phyloP scores from a whole-genome alignment of 2,329 filamentous ascomycete genomes.

The Colletotrichum incanum region DNA sequence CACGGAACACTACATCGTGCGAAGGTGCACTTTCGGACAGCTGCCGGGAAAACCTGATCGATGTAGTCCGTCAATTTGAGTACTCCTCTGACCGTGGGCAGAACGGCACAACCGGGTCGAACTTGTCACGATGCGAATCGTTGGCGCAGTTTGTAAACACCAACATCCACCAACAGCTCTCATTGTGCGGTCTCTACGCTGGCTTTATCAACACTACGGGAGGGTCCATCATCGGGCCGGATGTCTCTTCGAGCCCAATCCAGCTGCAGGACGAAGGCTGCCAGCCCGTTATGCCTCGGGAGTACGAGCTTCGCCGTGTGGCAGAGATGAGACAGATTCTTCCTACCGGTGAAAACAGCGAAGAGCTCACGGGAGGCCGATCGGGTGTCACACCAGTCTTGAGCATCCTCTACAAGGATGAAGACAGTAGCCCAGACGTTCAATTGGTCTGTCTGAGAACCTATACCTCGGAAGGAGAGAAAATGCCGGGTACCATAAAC shows the following conservation, averaged over 20 bases:
- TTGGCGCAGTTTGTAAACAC: constrained; percentile 12
- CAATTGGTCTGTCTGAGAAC: constrained; percentile 2
- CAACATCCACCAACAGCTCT: constrained; percentile 1
- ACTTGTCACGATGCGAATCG: background rate
- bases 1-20: background rate
- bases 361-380: background rate
- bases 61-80: background rate
- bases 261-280: background rate
- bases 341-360: background rate
- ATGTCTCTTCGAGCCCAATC: background rate
- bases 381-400: constrained; percentile 1
- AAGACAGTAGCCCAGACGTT: background rate
- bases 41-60: background rate
- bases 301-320: constrained; percentile 6
- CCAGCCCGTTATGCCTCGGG: constrained; percentile 6
- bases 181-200: background rate
- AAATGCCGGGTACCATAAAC: background rate
- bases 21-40: background rate
- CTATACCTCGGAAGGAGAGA: background rate
- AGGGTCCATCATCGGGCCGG: background rate
- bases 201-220: constrained; percentile 9
- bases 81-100: background rate
- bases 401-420: background rate
- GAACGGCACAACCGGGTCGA: background rate
- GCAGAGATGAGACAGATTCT: constrained; percentile 24